Conservation (phyloP, 2,329 filamentous ascomycete genomes). For the Scedosporium boydii region DNA sequence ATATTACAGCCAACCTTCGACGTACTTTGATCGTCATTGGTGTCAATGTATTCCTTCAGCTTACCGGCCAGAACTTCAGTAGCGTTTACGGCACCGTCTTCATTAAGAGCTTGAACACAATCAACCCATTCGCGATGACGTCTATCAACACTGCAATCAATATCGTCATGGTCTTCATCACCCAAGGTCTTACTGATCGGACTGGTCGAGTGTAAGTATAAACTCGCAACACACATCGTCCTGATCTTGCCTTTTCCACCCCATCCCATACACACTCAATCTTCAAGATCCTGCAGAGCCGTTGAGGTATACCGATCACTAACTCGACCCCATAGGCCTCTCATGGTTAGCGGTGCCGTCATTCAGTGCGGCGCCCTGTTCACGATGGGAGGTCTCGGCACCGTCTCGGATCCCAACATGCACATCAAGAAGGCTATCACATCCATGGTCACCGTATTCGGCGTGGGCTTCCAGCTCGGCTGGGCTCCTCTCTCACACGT, state of each 20-base stretch:
- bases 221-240: constrained; percentile 5
- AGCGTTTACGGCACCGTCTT: constrained; percentile 21
- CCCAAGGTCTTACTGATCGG: constrained; percentile 12
- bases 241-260: no score
- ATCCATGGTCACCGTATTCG: constrained; percentile 21
- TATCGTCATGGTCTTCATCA: constrained; percentile 10
- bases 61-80: constrained; percentile 19
- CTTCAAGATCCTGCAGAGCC: no score
- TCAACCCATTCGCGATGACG: constrained; percentile 18
- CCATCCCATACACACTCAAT: no score
- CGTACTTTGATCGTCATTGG: constrained; percentile 16
- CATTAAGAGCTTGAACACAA: constrained; percentile 16
- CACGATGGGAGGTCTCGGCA: constrained; percentile 27
- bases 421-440: constrained; percentile 18
- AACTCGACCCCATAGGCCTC: neutral
- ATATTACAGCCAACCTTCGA: constrained; percentile 9
- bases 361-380: constrained; percentile 20
- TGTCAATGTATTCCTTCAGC: constrained; percentile 21
- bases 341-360: neutral
- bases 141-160: constrained; percentile 13
- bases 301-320: neutral
- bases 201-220: constrained; percentile 10
- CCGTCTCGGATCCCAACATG: constrained; percentile 10
- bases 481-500: constrained; percentile 26
- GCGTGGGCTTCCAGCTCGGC: constrained; percentile 19